Evolutionary conservation across 257 asterid genomes (phyloP), one percentile per base, ranked within the genome.

Genomic region (Echium plantagineum): DNA sequence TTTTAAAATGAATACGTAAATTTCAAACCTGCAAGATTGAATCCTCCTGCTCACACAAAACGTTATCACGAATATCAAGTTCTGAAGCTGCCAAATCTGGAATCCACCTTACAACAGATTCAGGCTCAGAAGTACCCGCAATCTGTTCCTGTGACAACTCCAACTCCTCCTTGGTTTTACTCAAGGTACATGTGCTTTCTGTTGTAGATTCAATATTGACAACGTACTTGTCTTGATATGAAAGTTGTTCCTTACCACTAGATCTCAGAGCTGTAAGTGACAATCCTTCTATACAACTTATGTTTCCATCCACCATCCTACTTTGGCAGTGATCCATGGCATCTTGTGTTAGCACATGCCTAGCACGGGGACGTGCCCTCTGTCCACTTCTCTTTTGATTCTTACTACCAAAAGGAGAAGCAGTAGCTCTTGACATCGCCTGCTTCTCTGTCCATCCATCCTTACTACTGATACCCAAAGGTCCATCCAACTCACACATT

Each of bases 371-470:
- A 64, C 52, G 38, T 70, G 69, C 68, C 61, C 76, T 83, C 55
- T 31, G 75, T 21, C 63, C 73, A 74, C 59, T 68, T 73, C 70
- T 74, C 66, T 74, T 80, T 60, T 51, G 67, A 59, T 71, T 74
- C 72, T 75, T 73, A 69, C 78, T 75, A 62, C 75, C 70, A 61
- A 42, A 26, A 57, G 80, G 67, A 54, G 83, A 84, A 62, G 86
- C 80, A 74, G 77, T 75, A 31, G 97, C 84, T 63, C 78, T 78
- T 17, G 86, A 78, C 63, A 81, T 71, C 7, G 32, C 2, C 32
- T 28, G 32, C 64, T 58, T 71, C 71, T 77, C 78, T 59, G 55
- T 56, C 94, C 95, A 79, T 52, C 94, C 94, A 76, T 91, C 94
- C 57, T 84, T 82, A 62, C 87, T 82, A 70, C 96, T 88, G 62